Conservation (phyloP, 495 filamentous ascomycete species). For the Xylaria venustula region DNA sequence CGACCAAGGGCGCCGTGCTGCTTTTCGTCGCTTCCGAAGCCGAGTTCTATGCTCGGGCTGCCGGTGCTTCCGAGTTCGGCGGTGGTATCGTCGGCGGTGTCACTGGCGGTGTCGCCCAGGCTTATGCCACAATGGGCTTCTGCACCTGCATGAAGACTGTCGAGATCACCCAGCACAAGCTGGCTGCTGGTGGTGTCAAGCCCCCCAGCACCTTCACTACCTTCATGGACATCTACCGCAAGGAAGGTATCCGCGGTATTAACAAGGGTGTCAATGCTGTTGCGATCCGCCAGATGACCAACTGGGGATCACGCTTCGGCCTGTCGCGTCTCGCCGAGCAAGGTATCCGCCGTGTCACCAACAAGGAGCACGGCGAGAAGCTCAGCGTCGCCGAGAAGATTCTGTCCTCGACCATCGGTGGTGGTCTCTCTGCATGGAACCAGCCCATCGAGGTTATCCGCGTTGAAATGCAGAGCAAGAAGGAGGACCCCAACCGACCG, state of each 20-base stretch:
- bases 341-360: conserved; percentile 75
- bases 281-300: conserved; percentile 97
- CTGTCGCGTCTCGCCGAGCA: conserved; percentile 86
- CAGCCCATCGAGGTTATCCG: conserved; percentile 99
- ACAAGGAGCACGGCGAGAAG: conserved; percentile 77
- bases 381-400: conserved; percentile 84
- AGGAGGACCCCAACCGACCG: conserved; percentile 91
- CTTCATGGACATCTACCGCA: conserved; percentile 95
- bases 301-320: conserved; percentile 97
- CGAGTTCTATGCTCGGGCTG: conserved; percentile 81
- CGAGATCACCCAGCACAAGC: conserved; percentile 97
- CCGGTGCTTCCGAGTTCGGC: conserved; percentile 82
- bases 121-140: conserved; percentile 99
- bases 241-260: conserved; percentile 93
- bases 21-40: conserved; percentile 99
- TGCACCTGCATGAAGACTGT: conserved; percentile 99
- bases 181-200: conserved; percentile 78
- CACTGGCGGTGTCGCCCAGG: conserved; percentile 91
- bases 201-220: conserved; percentile 85
- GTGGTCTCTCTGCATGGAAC: conserved; percentile 96
- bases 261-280: conserved; percentile 98
- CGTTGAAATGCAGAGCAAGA: conserved; percentile 99
- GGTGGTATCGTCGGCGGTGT: conserved; percentile 91
- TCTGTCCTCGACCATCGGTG: conserved; percentile 79
- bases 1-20: conserved; percentile 97